Percentiles rank a stretch among this genome's conserved stretches.
Conservation (phyloP, 345 rosid species). For the Eucalyptus marginata region DNA sequence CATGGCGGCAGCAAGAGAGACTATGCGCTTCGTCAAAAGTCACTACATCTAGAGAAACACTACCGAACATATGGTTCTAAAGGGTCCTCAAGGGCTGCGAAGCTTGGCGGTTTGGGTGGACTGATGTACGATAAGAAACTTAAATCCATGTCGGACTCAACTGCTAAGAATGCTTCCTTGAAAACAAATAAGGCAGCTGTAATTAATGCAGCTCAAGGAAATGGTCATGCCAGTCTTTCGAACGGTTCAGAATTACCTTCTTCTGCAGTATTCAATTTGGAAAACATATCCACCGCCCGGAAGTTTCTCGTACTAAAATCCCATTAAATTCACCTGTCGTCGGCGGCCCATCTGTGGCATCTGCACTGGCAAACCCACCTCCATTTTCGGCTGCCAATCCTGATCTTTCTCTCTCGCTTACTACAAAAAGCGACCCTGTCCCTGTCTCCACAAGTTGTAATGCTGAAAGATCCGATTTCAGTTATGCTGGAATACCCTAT, state of each 20-base stretch:
- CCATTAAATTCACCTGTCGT: slow-evolving; percentile 4
- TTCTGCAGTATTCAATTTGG: slow-evolving; percentile 14
- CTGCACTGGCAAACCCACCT: slow-evolving; percentile 10
- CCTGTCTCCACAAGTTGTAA: slow-evolving; percentile 18
- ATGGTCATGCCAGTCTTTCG: slow-evolving; percentile 9
- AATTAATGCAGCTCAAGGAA: slow-evolving; percentile 32
- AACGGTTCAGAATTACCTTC: slow-evolving; percentile 8
- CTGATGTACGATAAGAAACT: slow-evolving; percentile 44
- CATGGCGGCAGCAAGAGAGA: slow-evolving; percentile 60
- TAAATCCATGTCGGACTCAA: slow-evolving; percentile 37
- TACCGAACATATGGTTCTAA: slow-evolving; percentile 45
- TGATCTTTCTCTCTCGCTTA: slow-evolving; percentile 53
- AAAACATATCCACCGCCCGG: slow-evolving; percentile 7
- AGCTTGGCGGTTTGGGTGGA: slow-evolving; percentile 43
- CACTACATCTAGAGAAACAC: slow-evolving; percentile 57
- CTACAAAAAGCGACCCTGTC: slow-evolving; percentile 25
- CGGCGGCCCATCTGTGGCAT: slow-evolving; percentile 3
- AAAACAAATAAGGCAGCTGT: slow-evolving; percentile 33
- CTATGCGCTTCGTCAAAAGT: slow-evolving; percentile 54
- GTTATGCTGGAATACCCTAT: slow-evolving; percentile 25
- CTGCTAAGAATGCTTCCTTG: slow-evolving; percentile 33
- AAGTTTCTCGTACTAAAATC: slow-evolving; percentile 9
- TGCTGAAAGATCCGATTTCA: slow-evolving; percentile 12
- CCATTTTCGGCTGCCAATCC: slow-evolving; percentile 31
- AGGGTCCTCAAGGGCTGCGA: slow-evolving; percentile 42